phyloP scores from a whole-genome alignment of 108 stramenopile genomes.

The Conticribra guillardii region DNA sequence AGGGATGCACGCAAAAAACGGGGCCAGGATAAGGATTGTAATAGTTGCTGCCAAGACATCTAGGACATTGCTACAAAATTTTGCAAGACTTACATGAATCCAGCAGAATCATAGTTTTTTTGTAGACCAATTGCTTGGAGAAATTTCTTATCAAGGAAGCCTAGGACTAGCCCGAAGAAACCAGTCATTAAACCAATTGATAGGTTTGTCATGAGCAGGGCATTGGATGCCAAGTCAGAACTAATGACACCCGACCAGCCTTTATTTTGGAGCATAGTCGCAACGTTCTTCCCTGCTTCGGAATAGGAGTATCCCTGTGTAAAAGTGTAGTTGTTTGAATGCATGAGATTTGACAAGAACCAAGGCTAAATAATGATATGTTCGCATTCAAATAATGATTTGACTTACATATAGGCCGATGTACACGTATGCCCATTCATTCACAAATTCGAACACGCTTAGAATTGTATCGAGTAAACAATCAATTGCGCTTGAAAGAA shows the following conservation, averaged over 20 bases:
- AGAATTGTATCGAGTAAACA: background rate
- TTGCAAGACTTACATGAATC: conserved; percentile 38
- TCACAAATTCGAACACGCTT: background rate
- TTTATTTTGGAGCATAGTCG: conserved; percentile 66
- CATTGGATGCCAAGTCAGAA: conserved; percentile 56
- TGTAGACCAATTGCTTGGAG: conserved; percentile 27
- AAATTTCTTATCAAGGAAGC: conserved; percentile 30
- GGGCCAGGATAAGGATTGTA: background rate
- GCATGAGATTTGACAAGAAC: background rate
- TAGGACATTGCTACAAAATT: background rate
- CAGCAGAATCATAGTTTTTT: conserved; percentile 18
- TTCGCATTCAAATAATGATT: background rate
- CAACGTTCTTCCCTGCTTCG: conserved; percentile 63
- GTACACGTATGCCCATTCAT: conserved; percentile 39
- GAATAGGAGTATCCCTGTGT: conserved; percentile 72
- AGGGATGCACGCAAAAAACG: conserved; percentile 1
- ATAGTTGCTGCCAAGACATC: background rate
- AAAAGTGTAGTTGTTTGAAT: background rate
- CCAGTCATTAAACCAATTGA: conserved; percentile 61
- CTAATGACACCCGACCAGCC: conserved; percentile 64
- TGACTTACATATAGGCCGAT: conserved; percentile 59
- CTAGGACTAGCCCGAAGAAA: conserved; percentile 47
- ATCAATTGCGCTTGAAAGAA: conserved; percentile 47
- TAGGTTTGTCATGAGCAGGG: conserved; percentile 54
- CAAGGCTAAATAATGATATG: background rate